Evolutionary conservation across 1,139 yeast species (phyloP).

Genomic region (Tardiomyces depauwii): DNA sequence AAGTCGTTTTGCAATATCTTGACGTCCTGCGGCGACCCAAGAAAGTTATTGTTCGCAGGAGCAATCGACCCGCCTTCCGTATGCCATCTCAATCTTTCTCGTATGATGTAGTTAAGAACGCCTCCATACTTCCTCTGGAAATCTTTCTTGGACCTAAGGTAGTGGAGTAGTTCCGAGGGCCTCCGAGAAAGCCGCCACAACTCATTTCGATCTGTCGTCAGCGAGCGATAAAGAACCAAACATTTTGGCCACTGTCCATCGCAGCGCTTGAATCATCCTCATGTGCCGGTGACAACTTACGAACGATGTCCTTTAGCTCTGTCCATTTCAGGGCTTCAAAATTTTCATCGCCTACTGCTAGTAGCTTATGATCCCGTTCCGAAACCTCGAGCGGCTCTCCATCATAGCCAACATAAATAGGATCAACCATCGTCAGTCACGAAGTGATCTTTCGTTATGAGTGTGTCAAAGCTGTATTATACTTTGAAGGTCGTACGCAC

Average conservation of each 20-base stretch:
- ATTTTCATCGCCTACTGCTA: constrained; percentile 13
- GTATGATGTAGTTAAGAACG: constrained; percentile 21
- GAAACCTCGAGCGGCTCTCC: neutral
- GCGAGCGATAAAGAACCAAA: neutral
- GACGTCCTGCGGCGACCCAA: constrained; percentile 21
- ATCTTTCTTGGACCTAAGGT: constrained; percentile 22
- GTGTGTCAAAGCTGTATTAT: no score
- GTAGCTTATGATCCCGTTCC: constrained; percentile 14
- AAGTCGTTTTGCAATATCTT: constrained; percentile 29
- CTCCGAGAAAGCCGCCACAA: constrained; percentile 21
- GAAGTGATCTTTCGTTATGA: no score
- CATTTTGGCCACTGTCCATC: no score
- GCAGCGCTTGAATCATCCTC: no score
- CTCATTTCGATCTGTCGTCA: constrained; percentile 9
- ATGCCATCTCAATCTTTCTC: constrained; percentile 21
- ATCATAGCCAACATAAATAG: neutral
- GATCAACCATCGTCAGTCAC: neutral
- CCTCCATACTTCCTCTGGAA: constrained; percentile 20
- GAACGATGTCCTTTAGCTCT: constrained; percentile 17
- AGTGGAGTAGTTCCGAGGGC: constrained; percentile 24
- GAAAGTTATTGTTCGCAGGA: constrained; percentile 9
- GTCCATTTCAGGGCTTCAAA: constrained; percentile 19
- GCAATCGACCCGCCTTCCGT: constrained; percentile 9
- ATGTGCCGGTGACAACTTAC: neutral
- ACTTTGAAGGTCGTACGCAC: no score